Base-by-base conservation (phyloP, 768 basidiomycete genomes). In the Polyporus arcularius region DNA sequence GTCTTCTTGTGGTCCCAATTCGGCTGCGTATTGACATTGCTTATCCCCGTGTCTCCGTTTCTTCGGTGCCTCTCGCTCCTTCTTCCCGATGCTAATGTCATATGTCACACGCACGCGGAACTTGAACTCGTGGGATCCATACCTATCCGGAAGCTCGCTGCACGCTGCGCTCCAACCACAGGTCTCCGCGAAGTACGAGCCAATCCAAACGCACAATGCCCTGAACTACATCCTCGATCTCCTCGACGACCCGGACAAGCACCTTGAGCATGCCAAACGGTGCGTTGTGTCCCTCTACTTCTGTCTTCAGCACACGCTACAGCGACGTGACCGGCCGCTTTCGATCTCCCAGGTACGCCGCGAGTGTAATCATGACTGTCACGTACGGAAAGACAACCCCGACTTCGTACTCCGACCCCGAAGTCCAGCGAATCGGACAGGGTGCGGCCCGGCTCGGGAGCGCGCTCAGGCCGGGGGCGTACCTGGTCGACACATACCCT, bases 331-430 rank as follows among this genome's bases (percentile, higher is more conserved):
- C 9, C 57, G 31, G 6, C 18, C 14, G 2, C 16, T 32, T 8
- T 10, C 14, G 9, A 35, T 35, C 12, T 5, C 26, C 6, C 40
- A 78, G 76, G 47, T 79, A 75, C 57, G 73, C 76, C 6, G 76
- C 76, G n/a, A 75, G 73, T 10, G 67, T 77, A 15, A 71, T 78
- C 47, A 69, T 79, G 68, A 63, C 70, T 11, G 65, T 79, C 31
- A 76, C 75, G 9, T 79, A 78, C 48, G 78, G 78, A 0, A 79
- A 78, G 63, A 71, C 65, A 10, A 74, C 75, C 0, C 76, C 76
- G 9, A 75, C 76, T 4, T 61, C 70, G n/a, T 74, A 75, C 49
- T 69, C 69, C 11, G 76, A 78, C 47, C 73, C 74, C 0, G 75
- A 76, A 15, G 71, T 79, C 7, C 15, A 68, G 7, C 65, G 71